Evolutionary conservation across 148 eudicot species (phyloP).

Genomic region (Rheum nobile): DNA sequence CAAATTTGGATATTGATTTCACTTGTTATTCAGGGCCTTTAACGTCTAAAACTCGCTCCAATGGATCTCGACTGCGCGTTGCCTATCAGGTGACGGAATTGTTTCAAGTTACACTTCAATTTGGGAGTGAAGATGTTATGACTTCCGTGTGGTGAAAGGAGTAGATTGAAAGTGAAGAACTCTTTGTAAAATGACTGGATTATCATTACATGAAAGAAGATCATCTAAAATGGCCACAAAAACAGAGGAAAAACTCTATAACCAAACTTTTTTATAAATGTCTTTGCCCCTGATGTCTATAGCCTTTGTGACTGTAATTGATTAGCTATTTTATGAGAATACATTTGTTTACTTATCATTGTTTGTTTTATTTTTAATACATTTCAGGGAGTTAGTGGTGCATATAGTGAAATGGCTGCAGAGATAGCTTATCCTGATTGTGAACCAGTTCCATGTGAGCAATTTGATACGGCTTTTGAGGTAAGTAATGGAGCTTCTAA

Average conservation of each 20-base stretch:
- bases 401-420: slow-evolving; percentile 60
- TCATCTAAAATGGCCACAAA: not conserved
- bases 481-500: slow-evolving; percentile 21
- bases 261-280: not conserved
- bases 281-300: not conserved
- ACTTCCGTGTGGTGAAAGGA: not conserved
- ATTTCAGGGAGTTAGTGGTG: slow-evolving; percentile 57
- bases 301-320: not conserved
- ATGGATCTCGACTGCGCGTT: slow-evolving; percentile 34
- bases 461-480: slow-evolving; percentile 52
- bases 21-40: slow-evolving; percentile 2
- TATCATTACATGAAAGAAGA: not conserved
- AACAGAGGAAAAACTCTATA: not conserved
- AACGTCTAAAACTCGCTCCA: slow-evolving; percentile 8
- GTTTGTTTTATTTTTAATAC: not conserved
- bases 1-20: not conserved
- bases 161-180: not conserved
- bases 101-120: not conserved
- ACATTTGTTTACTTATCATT: not conserved
- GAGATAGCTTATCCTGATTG: slow-evolving; percentile 53
- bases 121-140: not conserved
- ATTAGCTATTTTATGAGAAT: not conserved
- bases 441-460: slow-evolving; percentile 65
- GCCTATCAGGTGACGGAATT: slow-evolving; percentile 42
- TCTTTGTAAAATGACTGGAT: not conserved